Base-by-base conservation (phyloP, 768 basidiomycete species). In the Udeniomyces megalosporus region DNA sequence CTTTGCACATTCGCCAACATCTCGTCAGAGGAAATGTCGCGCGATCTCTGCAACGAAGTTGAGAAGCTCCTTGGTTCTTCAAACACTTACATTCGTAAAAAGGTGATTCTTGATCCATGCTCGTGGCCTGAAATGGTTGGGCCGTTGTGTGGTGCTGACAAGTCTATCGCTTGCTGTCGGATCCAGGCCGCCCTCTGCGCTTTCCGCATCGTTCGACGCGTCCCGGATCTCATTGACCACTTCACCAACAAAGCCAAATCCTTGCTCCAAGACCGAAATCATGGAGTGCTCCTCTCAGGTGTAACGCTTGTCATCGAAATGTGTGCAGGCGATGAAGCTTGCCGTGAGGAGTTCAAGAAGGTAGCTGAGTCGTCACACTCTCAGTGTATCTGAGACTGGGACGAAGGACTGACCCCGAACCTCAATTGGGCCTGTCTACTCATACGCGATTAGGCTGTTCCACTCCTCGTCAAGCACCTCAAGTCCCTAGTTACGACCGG, bases 1-100 rank as follows among this genome's bases (percentile, higher is more conserved):
- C 81, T 99, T 38, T 96, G 91, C 70, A 97, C 95, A 0, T 97
- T 99, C 71, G 95, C 93, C 62, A 96, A 97, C 71, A 97, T 97
- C 68, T 90, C 95, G 11, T 95, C 91, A 22, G 95, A 99, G 74
- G 95, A 99, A 75, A 99, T 99, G 95, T 91, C 93, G 31, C 83
- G 95, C 66, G 95, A 99, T 78, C 78, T 99, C 67, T 87, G 86
- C 58, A 93, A 96, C 70, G 95, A 97, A 77, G 87, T 99, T 67
- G 92, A 96, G 76, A 96, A 97, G 75, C 78, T 97, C 4, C 77
- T 99, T 59, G 95, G 95, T 11, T 93, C 90, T 38, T 92, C 89
- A 67, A 99, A 99, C 71, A 89, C 93, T 4, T 99, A 99, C 74
- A 96, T 99, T 67, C 85, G 95, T 60, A 97, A 97, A 77, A 99